Evolutionary conservation across 768 basidiomycete genomes (phyloP).

Genomic region (Lentinula aciculospora): DNA sequence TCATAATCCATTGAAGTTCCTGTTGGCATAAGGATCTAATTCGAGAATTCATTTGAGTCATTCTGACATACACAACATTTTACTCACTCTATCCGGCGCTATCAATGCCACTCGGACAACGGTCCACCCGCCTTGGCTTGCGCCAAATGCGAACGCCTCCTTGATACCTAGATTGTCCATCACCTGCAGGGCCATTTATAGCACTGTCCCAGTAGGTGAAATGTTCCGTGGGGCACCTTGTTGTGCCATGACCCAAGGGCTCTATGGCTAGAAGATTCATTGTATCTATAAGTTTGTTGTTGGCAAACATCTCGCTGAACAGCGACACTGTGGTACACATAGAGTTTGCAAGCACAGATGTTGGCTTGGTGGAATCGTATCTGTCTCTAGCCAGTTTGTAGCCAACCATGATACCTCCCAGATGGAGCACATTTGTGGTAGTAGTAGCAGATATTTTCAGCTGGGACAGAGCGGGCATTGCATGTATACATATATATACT

Average conservation of each 20-base stretch:
- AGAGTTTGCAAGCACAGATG: neutral
- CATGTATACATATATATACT: constrained; percentile 13
- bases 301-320: neutral
- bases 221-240: neutral
- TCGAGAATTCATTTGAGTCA: too few relatives aligned
- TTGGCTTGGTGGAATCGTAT: neutral
- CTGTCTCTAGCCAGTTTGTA: neutral
- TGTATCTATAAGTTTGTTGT: neutral
- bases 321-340: neutral
- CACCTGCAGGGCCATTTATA: neutral
- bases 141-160: neutral
- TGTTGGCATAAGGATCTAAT: neutral
- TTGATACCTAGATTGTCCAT: neutral
- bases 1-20: neutral
- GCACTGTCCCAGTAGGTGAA: constrained; percentile 2
- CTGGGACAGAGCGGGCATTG: neutral
- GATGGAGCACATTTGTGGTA: neutral
- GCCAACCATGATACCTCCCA: neutral
- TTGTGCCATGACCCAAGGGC: neutral
- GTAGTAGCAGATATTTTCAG: neutral
- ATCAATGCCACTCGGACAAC: neutral
- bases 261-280: neutral
- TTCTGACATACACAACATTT: too few relatives aligned
- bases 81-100: neutral
- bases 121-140: neutral